Evolutionary conservation across 495 filamentous ascomycete genomes (phyloP).

Genomic region (Venustampulla echinocandica): DNA sequence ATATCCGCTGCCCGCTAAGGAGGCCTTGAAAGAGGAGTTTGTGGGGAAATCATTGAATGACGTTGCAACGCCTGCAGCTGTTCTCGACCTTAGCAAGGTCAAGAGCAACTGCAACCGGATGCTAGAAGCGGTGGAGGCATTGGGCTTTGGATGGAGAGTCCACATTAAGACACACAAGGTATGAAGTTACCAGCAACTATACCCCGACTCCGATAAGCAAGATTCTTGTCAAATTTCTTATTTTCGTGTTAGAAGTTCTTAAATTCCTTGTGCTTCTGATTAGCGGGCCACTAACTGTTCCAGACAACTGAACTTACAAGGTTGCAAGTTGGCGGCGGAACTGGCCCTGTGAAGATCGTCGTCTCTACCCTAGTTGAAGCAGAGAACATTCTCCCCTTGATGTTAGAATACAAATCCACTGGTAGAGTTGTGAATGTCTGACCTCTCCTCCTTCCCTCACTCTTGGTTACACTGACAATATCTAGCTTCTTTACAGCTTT

Average conservation of each 20-base stretch:
- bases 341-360: slow-evolving; percentile 52
- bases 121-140: slow-evolving; percentile 49
- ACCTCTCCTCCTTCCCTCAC: slow-evolving; percentile 1
- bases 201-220: background rate
- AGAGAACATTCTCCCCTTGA: slow-evolving; percentile 55
- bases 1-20: slow-evolving; percentile 27
- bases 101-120: slow-evolving; percentile 64
- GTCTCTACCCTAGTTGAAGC: slow-evolving; percentile 74
- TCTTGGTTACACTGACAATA: slow-evolving; percentile 2
- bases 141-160: slow-evolving; percentile 62
- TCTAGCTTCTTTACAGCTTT: slow-evolving; percentile 66
- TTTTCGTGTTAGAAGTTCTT: no score
- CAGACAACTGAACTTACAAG: slow-evolving; percentile 66
- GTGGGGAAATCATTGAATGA: slow-evolving; percentile 53
- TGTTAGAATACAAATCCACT: slow-evolving; percentile 45
- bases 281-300: background rate
- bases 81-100: slow-evolving; percentile 63
- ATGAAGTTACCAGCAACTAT: slow-evolving; percentile 4
- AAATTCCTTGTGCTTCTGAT: background rate
- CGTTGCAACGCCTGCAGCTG: slow-evolving; percentile 55
- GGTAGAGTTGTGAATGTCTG: slow-evolving; percentile 47
- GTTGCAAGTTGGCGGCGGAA: slow-evolving; percentile 57
- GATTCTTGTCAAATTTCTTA: no score
- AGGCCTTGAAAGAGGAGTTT: slow-evolving; percentile 38
- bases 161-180: slow-evolving; percentile 90